These are phyloP conservation scores for Solanum dulcamara DNA, from an alignment of 257 asterid genomes.

Conservation along the genomic window DNA sequence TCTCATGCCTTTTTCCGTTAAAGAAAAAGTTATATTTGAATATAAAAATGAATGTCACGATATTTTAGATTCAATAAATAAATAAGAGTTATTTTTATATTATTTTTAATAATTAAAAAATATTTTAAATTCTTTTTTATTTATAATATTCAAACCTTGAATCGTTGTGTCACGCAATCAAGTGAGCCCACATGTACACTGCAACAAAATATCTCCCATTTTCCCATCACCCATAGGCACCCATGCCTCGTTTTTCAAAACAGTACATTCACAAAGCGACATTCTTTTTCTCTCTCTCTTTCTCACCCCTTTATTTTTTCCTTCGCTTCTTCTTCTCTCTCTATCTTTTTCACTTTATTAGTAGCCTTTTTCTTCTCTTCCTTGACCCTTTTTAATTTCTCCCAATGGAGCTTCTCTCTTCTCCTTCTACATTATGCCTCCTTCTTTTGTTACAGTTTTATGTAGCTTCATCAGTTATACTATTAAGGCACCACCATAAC, in stretches of 20 bases:
- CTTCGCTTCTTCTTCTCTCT: background rate
- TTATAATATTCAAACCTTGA: no score
- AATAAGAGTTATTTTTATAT: no score
- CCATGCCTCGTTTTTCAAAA: background rate
- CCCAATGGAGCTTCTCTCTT: slow-evolving; percentile 29
- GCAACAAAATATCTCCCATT: slow-evolving; percentile 8
- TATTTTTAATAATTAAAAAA: no score
- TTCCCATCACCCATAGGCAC: no score
- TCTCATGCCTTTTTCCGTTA: no score
- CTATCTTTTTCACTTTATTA: background rate
- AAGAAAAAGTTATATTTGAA: no score
- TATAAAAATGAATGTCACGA: no score
- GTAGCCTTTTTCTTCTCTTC: slow-evolving; percentile 1
- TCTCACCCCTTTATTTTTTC: background rate
- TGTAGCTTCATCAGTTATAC: slow-evolving; percentile 34
- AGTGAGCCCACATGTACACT: slow-evolving; percentile 32
- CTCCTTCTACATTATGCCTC: slow-evolving; percentile 12
- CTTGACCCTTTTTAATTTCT: background rate
- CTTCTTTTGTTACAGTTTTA: slow-evolving; percentile 14
- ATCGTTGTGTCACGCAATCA: no score
- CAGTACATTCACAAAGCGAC: background rate
- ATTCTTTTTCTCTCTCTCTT: background rate
- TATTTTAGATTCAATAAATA: no score
- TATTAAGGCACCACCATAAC: slow-evolving; percentile 25
- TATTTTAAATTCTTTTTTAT: no score